phyloP scores from a whole-genome alignment of 2,329 filamentous ascomycete species.

The Coleophoma crateriformis region DNA sequence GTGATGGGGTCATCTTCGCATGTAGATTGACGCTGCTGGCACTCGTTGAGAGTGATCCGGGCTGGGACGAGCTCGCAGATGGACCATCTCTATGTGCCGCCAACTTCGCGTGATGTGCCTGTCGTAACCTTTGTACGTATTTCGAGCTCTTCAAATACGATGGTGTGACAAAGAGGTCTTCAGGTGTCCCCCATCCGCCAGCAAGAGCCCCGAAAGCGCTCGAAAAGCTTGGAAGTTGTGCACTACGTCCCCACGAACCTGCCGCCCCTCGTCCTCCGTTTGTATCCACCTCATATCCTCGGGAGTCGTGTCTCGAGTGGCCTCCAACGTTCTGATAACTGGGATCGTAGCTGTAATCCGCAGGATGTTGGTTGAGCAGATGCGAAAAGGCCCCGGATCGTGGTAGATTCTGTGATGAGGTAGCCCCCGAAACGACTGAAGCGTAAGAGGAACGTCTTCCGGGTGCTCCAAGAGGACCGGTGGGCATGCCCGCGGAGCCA shows the following conservation, averaged over 20 bases:
- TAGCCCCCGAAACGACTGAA: slow-evolving; percentile 50
- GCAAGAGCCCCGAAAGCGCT: slow-evolving; percentile 24
- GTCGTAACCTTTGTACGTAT: slow-evolving; percentile 72
- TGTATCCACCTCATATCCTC: slow-evolving; percentile 20
- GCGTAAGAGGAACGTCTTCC: slow-evolving; percentile 55
- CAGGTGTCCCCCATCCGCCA: slow-evolving; percentile 15
- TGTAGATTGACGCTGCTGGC: slow-evolving; percentile 48
- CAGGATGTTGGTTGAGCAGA: slow-evolving; percentile 17
- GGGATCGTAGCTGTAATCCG: slow-evolving; percentile 20
- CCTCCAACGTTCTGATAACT: slow-evolving; percentile 13
- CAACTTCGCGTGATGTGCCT: slow-evolving; percentile 58
- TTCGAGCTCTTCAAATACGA: slow-evolving; percentile 76
- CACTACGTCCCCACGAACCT: slow-evolving; percentile 19
- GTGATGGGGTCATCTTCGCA: slow-evolving; percentile 52
- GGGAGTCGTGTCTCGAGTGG: slow-evolving; percentile 17
- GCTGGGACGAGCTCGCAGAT: slow-evolving; percentile 36
- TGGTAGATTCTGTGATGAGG: slow-evolving; percentile 19
- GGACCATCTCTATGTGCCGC: slow-evolving; percentile 37
- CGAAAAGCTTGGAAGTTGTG: slow-evolving; percentile 26
- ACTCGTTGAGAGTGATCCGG: slow-evolving; percentile 45
- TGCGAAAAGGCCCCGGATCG: slow-evolving; percentile 25
- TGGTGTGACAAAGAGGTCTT: slow-evolving; percentile 66
- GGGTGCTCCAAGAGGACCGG: slow-evolving; percentile 29
- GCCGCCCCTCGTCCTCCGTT: slow-evolving; percentile 14
- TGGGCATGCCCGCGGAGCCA: slow-evolving; percentile 25